These are phyloP conservation scores for Nicotiana undulata DNA, from an alignment of 257 asterid genomes.

Conservation along the genomic window DNA sequence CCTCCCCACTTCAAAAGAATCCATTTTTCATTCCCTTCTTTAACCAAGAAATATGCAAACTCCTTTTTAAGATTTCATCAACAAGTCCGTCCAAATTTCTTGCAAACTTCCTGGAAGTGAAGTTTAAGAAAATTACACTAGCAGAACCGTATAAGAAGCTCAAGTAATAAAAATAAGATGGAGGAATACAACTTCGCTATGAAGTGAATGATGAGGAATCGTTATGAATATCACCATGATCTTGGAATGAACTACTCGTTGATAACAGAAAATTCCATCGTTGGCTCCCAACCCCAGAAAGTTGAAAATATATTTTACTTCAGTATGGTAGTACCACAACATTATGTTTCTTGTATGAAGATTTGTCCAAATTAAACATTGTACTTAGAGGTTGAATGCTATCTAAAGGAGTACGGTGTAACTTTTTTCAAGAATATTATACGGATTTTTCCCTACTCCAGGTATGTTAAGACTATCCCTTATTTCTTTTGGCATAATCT, in stretches of 20 bases:
- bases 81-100: slow-evolving; percentile 19
- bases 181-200: slow-evolving; percentile 74
- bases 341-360: too few relatives aligned
- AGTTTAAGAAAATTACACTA: slow-evolving; percentile 14
- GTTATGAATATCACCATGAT: slow-evolving; percentile 87
- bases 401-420: too few relatives aligned
- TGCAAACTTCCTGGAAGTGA: slow-evolving; percentile 45
- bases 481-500: too few relatives aligned
- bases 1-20: slow-evolving; percentile 18
- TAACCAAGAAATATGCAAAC: slow-evolving; percentile 9
- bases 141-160: slow-evolving; percentile 5
- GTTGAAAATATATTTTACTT: slow-evolving; percentile 41
- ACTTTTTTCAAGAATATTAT: too few relatives aligned
- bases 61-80: slow-evolving; percentile 8
- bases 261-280: slow-evolving; percentile 72
- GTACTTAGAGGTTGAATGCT: too few relatives aligned
- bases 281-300: slow-evolving; percentile 95
- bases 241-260: slow-evolving; percentile 88
- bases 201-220: slow-evolving; percentile 93
- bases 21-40: slow-evolving; percentile 12
- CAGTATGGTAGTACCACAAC: too few relatives aligned
- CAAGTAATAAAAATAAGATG: slow-evolving; percentile 20
- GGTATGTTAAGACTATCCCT: too few relatives aligned
- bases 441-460: too few relatives aligned
- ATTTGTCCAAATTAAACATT: too few relatives aligned